Conservation (phyloP, 768 basidiomycete species). For the Tricholoma sp. region DNA sequence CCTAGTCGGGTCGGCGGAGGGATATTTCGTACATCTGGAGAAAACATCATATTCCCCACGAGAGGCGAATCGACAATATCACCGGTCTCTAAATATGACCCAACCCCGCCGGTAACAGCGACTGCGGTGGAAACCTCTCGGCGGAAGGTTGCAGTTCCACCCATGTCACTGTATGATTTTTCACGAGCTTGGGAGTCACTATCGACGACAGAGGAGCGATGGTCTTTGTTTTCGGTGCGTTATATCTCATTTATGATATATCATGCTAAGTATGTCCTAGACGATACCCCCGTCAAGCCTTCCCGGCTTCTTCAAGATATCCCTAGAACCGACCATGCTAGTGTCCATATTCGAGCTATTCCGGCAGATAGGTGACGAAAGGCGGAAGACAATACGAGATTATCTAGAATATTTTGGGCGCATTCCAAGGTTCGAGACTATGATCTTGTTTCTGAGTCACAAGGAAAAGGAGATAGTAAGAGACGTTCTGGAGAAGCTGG, state of each 20-base stretch:
- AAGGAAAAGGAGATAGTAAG: constrained; percentile 47
- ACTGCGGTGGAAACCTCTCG: background rate
- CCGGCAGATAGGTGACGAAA: constrained; percentile 16
- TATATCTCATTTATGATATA: background rate
- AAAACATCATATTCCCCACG: constrained; percentile 50
- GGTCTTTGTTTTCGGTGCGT: constrained; percentile 57
- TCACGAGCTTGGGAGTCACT: constrained; percentile 50
- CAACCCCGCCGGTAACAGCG: background rate
- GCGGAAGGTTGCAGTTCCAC: background rate
- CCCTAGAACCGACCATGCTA: constrained; percentile 63
- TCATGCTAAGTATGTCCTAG: constrained; percentile 25
- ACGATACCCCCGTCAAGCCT: constrained; percentile 49
- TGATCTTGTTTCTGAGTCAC: constrained; percentile 57
- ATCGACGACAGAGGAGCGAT: constrained; percentile 38
- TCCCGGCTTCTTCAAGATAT: constrained; percentile 61
- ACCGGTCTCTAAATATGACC: constrained; percentile 2
- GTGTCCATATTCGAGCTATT: constrained; percentile 54
- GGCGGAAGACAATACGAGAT: constrained; percentile 23
- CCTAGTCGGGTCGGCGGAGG: constrained; percentile 57
- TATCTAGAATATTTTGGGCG: constrained; percentile 51
- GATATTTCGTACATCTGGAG: constrained; percentile 63
- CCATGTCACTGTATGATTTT: constrained; percentile 58
- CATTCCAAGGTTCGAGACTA: constrained; percentile 59
- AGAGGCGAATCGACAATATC: constrained; percentile 12
- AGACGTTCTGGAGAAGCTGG: constrained; percentile 41